A percentile compares a stretch with the other conserved stretches of the same genome.
These are phyloP conservation scores for Rauvolfia tetraphylla DNA, from an alignment of 257 asterid species.

Conservation along the genomic window DNA sequence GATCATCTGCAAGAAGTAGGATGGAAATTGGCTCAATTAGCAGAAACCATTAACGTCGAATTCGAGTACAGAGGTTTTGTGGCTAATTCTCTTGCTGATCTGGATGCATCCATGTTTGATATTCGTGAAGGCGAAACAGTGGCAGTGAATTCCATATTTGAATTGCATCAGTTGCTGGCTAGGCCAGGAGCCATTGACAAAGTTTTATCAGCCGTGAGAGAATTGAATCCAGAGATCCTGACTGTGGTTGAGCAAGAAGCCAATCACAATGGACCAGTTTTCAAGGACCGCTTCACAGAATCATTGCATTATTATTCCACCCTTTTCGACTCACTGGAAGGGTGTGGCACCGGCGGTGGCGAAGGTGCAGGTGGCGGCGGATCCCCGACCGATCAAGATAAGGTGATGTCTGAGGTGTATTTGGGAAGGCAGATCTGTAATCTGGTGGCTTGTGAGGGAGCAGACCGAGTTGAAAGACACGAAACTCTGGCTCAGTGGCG, in stretches of 20 bases:
- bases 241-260: conserved; percentile 95
- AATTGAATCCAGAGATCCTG: conserved; percentile 59
- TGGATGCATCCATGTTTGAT: conserved; percentile 67
- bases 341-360: conserved; percentile 35
- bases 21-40: conserved; percentile 63
- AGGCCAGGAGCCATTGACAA: conserved; percentile 60
- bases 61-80: conserved; percentile 74
- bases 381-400: conserved; percentile 58
- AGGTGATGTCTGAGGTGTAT: conserved; percentile 84
- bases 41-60: conserved; percentile 59
- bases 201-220: conserved; percentile 52
- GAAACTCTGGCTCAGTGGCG: conserved; percentile 77
- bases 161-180: conserved; percentile 67
- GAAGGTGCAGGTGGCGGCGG: conserved; percentile 17
- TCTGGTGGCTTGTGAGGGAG: conserved; percentile 84
- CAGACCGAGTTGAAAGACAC: conserved; percentile 87
- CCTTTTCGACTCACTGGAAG: conserved; percentile 78
- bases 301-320: conserved; percentile 80
- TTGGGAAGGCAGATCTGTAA: conserved; percentile 83
- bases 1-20: conserved; percentile 82
- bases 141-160: conserved; percentile 83
- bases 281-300: conserved; percentile 85
- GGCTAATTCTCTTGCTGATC: conserved; percentile 68
- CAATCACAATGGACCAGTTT: conserved; percentile 61
- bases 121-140: conserved; percentile 61